Percentiles rank a stretch among this genome's conserved stretches.
These are phyloP conservation scores for Lophiotrema nucula DNA, from an alignment of 495 filamentous ascomycete genomes.

Conservation along the genomic window DNA sequence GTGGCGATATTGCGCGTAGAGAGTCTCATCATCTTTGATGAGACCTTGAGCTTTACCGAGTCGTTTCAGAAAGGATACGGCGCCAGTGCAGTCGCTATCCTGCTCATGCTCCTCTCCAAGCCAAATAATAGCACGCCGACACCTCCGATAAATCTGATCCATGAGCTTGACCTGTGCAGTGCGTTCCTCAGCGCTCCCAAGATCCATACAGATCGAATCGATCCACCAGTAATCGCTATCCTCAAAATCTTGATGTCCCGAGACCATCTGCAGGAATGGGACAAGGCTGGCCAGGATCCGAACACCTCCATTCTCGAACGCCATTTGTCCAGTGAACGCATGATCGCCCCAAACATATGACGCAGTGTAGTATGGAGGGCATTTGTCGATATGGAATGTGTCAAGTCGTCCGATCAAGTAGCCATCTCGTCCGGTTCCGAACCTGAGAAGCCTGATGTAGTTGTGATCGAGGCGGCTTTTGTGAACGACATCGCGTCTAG, in stretches of 20 bases:
- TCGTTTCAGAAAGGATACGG: slow-evolving; percentile 5
- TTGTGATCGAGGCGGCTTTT: background rate
- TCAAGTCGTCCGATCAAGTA: slow-evolving; percentile 1
- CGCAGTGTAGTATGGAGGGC: slow-evolving; percentile 6
- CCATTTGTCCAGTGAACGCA: background rate
- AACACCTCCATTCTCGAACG: background rate
- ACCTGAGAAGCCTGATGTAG: slow-evolving; percentile 13
- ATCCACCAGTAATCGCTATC: slow-evolving; percentile 21
- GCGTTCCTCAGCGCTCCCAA: slow-evolving; percentile 3
- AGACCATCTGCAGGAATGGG: slow-evolving; percentile 2
- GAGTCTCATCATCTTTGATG: background rate
- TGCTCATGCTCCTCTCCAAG: slow-evolving; percentile 14
- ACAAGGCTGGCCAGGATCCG: slow-evolving; percentile 5
- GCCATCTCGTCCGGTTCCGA: background rate
- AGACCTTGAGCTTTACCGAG: background rate
- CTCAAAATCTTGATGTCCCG: background rate
- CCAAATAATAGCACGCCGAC: slow-evolving; percentile 3
- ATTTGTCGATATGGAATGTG: slow-evolving; percentile 1
- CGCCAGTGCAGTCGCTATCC: slow-evolving; percentile 10
- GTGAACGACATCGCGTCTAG: too few relatives aligned
- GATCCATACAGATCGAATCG: slow-evolving; percentile 16
- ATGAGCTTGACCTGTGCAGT: slow-evolving; percentile 13
- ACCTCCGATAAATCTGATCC: slow-evolving; percentile 10
- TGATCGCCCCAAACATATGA: slow-evolving; percentile 14
- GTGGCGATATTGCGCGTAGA: background rate